A percentile compares a stretch with the other conserved stretches of the same genome.
Conservation (phyloP, 2,329 filamentous ascomycete species). For the Colletotrichum scovillei region DNA sequence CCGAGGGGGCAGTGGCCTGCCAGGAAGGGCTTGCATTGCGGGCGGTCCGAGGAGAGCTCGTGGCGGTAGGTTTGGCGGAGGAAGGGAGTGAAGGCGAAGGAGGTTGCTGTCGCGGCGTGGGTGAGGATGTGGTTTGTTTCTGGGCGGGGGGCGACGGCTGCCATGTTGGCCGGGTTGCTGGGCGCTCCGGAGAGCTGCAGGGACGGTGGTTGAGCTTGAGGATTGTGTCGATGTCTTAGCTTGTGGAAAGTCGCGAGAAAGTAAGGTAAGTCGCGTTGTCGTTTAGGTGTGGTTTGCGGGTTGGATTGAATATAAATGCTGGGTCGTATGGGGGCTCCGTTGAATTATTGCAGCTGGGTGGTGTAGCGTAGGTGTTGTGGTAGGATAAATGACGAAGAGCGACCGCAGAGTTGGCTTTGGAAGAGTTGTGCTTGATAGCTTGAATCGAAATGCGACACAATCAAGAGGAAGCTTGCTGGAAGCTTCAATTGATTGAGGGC, state of each 20-base stretch:
- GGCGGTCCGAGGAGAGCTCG: slow-evolving; percentile 81
- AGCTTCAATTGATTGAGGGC: no score
- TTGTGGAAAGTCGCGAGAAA: not conserved
- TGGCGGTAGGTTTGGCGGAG: slow-evolving; percentile 86
- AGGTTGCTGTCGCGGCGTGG: slow-evolving; percentile 68
- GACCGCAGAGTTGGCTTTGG: no score
- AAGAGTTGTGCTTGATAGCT: no score
- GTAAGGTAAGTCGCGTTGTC: not conserved
- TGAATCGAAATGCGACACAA: no score
- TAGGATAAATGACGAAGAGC: no score
- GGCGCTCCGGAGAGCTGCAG: slow-evolving; percentile 11
- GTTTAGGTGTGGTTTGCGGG: not conserved
- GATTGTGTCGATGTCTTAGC: not conserved
- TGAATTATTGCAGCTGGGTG: no score
- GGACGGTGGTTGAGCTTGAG: not conserved
- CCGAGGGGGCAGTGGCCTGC: slow-evolving; percentile 90
- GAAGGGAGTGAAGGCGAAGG: slow-evolving; percentile 88
- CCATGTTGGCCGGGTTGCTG: slow-evolving; percentile 38
- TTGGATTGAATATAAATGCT: no score
- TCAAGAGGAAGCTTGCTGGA: no score
- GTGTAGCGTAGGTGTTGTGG: no score
- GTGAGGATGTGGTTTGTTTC: slow-evolving; percentile 62
- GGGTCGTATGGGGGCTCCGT: no score
- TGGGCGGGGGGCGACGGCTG: slow-evolving; percentile 41
- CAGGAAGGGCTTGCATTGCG: slow-evolving; percentile 87